Conservation (phyloP, 2,329 filamentous ascomycete genomes). For the Nannizziopsis arthrosporioides region DNA sequence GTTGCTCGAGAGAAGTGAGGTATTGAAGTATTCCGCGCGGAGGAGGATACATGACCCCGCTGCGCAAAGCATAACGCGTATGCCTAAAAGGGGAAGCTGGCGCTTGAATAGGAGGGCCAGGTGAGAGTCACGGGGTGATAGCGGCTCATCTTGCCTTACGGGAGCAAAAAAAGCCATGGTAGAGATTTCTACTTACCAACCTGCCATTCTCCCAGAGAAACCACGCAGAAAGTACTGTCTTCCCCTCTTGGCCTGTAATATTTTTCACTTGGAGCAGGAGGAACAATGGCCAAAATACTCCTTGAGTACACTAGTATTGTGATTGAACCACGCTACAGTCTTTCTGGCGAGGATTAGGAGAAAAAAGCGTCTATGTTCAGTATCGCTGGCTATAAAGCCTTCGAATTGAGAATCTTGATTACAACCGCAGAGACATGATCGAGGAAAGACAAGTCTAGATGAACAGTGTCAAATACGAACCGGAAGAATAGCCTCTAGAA, state of each 20-base stretch:
- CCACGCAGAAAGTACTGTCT: too few relatives aligned
- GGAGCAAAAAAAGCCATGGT: background rate
- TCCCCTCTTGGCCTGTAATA: too few relatives aligned
- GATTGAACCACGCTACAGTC: too few relatives aligned
- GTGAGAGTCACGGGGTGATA: conserved; percentile 3
- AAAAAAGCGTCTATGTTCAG: background rate
- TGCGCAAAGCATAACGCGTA: conserved; percentile 1
- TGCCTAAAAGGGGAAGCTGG: conserved; percentile 7
- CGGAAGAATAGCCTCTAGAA: conserved; percentile 1
- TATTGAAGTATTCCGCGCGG: background rate
- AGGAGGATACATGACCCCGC: background rate
- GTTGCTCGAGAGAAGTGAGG: conserved; percentile 5
- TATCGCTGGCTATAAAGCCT: background rate
- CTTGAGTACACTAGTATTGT: too few relatives aligned
- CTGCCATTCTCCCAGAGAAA: too few relatives aligned
- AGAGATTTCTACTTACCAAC: too few relatives aligned
- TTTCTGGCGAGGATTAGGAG: too few relatives aligned
- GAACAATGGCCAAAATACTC: too few relatives aligned
- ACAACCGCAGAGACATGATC: background rate
- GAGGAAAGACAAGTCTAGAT: conserved; percentile 5
- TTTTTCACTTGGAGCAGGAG: too few relatives aligned
- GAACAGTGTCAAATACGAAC: background rate
- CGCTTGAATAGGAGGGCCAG: background rate
- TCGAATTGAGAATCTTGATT: background rate
- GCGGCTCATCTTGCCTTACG: background rate